Base-by-base conservation (phyloP, 352 stramenopile genomes). In the Phytophthora hybrid region DNA sequence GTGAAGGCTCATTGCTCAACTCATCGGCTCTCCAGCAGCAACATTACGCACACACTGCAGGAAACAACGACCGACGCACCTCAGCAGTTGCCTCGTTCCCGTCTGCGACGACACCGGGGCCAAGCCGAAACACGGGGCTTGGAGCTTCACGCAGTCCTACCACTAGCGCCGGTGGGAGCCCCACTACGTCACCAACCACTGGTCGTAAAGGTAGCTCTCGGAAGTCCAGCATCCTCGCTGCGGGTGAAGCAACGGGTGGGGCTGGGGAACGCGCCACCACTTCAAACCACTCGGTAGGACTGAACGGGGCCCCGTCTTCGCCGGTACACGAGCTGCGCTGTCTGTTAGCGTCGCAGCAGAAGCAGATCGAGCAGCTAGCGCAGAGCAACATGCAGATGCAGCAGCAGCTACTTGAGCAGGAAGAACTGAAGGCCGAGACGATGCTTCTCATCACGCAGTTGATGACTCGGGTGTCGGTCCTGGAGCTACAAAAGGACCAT, bases 371-470 rank as follows among this genome's bases (percentile, higher is more conserved):
- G 56, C 74, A 88, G 57, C 84, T 95, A 37, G 81, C 77, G 26
- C 82, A 93, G 62, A 88, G 64, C 69, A 95, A 93, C 61, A 87
- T 91, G 75, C 80, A 89, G 62, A 84, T 95, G 80, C 87, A 95
- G 68, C 87, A 93, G 69, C 87, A 94, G 63, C 66, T 95, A 37
- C 76, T 93, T 4, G 87, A 94, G 58, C 87, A 94, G 53, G 87
- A 94, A 66, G 87, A 95, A 56, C 74, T 90, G 37, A 93, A 93
- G 71, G 86, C 89, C 70, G 89, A 94, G 76, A 95, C 89, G 59
- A 94, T 89, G 82, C 82, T 93, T 31, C 73, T 95, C 9, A 92
- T 95, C 67, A 95, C 85, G 55, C 85, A 95, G 65, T 76, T 95
- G 63, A 94, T 95, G 87, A 95, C 87, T 26, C 87, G 89, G 54